Percentiles rank a stretch among this genome's conserved stretches.
Conservation (phyloP, 1,139 yeast species). For the Kodamaea plutei region DNA sequence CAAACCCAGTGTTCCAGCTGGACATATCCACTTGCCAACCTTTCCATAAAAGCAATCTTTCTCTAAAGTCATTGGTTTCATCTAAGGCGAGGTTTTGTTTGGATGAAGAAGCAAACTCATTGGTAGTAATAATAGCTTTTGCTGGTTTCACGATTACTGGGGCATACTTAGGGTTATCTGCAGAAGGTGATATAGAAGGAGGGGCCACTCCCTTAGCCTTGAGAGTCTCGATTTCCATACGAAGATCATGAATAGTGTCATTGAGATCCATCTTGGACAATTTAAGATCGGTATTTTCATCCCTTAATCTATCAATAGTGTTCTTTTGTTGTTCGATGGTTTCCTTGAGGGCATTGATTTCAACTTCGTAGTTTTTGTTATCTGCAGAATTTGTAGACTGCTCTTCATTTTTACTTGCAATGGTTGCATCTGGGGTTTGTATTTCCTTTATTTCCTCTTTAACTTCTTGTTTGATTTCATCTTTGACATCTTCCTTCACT, state of each 20-base stretch:
- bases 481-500: constrained; percentile 8
- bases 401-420: too few species aligned
- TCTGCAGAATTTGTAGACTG: not conserved
- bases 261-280: constrained; percentile 45
- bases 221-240: constrained; percentile 18
- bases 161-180: constrained; percentile 8
- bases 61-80: constrained; percentile 37
- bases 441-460: constrained; percentile 5
- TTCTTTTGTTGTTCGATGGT: constrained; percentile 26
- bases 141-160: constrained; percentile 22
- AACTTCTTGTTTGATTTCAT: constrained; percentile 3
- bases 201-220: constrained; percentile 7
- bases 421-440: not conserved
- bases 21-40: constrained; percentile 89
- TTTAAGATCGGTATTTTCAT: constrained; percentile 44
- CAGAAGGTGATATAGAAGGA: too few species aligned
- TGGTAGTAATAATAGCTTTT: constrained; percentile 32
- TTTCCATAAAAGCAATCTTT: constrained; percentile 58
- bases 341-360: constrained; percentile 13
- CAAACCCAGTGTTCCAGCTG: constrained; percentile 50
- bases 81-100: constrained; percentile 24
- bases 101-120: constrained; percentile 32
- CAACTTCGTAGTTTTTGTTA: constrained; percentile 3
- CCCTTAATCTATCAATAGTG: constrained; percentile 37
- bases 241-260: constrained; percentile 29